These are phyloP conservation scores for Phytophthora podocarpi DNA, from an alignment of 352 stramenopile genomes.

Conservation along the genomic window DNA sequence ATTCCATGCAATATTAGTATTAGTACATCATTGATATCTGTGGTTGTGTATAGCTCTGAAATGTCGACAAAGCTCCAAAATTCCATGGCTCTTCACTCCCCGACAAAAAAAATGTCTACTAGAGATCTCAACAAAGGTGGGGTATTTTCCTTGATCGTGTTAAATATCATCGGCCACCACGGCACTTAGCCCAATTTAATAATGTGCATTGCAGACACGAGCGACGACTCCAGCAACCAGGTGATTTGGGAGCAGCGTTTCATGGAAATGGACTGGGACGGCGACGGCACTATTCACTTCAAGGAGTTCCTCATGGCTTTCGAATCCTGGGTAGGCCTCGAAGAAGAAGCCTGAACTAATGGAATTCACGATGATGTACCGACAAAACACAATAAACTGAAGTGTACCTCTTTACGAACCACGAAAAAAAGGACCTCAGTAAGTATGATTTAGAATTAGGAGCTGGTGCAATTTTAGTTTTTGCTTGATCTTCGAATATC, in stretches of 20 bases:
- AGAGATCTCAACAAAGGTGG: conserved; percentile 29
- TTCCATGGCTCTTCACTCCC: conserved; percentile 74
- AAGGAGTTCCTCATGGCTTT: conserved; percentile 91
- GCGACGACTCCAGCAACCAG: conserved; percentile 62
- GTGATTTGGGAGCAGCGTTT: conserved; percentile 85
- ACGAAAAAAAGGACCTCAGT: too few species aligned
- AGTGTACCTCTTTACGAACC: too few species aligned
- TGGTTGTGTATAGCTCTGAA: conserved; percentile 45
- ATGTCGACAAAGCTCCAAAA: conserved; percentile 66
- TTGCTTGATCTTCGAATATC: too few species aligned
- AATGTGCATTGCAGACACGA: conserved; percentile 15
- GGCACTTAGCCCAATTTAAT: too few species aligned
- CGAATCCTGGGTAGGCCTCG: conserved; percentile 84
- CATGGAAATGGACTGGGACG: conserved; percentile 89
- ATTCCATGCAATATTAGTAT: not conserved
- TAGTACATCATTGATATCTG: conserved; percentile 1
- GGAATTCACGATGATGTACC: too few species aligned
- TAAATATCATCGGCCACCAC: too few species aligned
- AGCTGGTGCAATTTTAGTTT: not conserved
- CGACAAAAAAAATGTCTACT: conserved; percentile 77
- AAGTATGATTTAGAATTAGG: too few species aligned
- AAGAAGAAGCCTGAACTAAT: conserved; percentile 40
- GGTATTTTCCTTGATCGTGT: not conserved
- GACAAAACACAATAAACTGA: too few species aligned
- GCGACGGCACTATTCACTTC: conserved; percentile 87